phyloP scores from a whole-genome alignment of 169 alveolate species.

The Plasmodium vinckei region DNA sequence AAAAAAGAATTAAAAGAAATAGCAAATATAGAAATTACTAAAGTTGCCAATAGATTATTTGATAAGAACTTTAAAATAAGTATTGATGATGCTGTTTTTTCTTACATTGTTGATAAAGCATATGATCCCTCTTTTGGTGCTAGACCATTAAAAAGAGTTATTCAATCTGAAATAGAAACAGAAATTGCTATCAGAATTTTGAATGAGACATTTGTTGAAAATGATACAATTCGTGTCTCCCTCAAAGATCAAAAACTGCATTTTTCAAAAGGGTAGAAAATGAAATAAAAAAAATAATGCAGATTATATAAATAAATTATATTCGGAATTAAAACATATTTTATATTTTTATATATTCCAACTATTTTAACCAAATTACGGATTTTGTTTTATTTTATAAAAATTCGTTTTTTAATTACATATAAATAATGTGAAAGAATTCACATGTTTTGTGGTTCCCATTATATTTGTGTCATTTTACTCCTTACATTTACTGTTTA shows the following conservation, averaged over 20 bases:
- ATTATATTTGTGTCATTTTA: no score
- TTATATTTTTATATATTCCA: no score
- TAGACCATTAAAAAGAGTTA: slow-evolving; percentile 88
- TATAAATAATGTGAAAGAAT: no score
- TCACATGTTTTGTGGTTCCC: no score
- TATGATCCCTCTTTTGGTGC: slow-evolving; percentile 92
- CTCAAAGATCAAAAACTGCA: slow-evolving; percentile 52
- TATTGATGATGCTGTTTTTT: slow-evolving; percentile 89
- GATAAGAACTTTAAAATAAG: slow-evolving; percentile 87
- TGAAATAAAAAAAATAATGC: neutral
- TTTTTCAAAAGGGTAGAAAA: slow-evolving; percentile 25
- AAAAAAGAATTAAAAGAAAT: slow-evolving; percentile 86
- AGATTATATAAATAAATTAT: no score
- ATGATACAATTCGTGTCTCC: slow-evolving; percentile 81
- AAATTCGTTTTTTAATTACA: no score
- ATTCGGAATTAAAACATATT: no score
- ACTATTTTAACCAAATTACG: no score
- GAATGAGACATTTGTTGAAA: slow-evolving; percentile 81
- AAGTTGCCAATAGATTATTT: slow-evolving; percentile 86
- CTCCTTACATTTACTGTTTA: no score
- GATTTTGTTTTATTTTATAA: no score
- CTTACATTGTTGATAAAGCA: slow-evolving; percentile 89
- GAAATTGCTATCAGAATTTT: slow-evolving; percentile 87
- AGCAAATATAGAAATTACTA: slow-evolving; percentile 87
- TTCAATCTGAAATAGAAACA: slow-evolving; percentile 90